Evolutionary conservation across 192 early-diverging fungal species (phyloP).

Genomic region (Bifiguratus adelaidae): DNA sequence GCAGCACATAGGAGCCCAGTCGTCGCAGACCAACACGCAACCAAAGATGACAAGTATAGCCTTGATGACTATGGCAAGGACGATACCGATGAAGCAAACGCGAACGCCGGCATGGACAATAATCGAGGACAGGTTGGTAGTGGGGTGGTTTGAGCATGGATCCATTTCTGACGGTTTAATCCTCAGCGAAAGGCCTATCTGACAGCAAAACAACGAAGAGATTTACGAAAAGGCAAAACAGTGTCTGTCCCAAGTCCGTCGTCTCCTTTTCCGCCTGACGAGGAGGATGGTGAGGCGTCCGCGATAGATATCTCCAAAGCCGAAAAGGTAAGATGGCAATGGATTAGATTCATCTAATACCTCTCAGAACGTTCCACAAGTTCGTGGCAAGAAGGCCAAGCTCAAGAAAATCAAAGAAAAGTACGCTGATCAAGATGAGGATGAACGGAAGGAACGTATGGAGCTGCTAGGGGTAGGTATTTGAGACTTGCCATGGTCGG

Average conservation of each 20-base stretch:
- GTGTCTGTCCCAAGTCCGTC: too few species aligned
- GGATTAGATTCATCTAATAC: neutral
- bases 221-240: conserved; percentile 53
- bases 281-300: conserved; percentile 9
- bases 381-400: conserved; percentile 85
- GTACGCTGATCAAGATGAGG: conserved; percentile 93
- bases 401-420: conserved; percentile 87
- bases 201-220: conserved; percentile 78
- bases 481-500: neutral
- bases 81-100: neutral
- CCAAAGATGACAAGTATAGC: conserved; percentile 26
- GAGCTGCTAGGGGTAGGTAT: conserved; percentile 59
- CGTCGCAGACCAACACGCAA: conserved; percentile 11
- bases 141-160: neutral
- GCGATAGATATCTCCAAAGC: neutral
- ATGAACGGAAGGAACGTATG: conserved; percentile 76
- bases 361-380: conserved; percentile 7
- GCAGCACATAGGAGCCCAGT: too few species aligned
- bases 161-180: conserved; percentile 2
- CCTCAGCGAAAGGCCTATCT: conserved; percentile 28
- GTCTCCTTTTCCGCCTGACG: too few species aligned
- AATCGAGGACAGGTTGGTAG: neutral
- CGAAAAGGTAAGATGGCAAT: neutral
- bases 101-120: conserved; percentile 18
- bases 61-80: conserved; percentile 36